Percentiles rank a stretch among this genome's conserved stretches.
These are phyloP conservation scores for Brassica hybrid DNA, from an alignment of 441 rosid species.

Conservation along the genomic window DNA sequence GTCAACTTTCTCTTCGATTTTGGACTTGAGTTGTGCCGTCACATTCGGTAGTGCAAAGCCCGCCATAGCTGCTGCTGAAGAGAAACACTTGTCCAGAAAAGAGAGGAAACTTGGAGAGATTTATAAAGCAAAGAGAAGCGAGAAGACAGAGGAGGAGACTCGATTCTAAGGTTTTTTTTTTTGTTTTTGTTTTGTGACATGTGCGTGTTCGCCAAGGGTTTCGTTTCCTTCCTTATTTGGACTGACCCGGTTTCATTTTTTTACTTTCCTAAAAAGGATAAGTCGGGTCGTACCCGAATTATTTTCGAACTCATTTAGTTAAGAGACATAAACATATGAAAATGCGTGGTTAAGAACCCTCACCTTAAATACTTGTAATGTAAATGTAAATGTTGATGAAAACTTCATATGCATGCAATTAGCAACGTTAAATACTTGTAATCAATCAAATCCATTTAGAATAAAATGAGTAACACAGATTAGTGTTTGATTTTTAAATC, in stretches of 20 bases:
- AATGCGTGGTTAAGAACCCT: neutral
- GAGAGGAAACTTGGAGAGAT: neutral
- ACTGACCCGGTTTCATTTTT: neutral
- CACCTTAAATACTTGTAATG: no score
- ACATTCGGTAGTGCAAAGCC: conserved; percentile 44
- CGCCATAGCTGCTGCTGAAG: conserved; percentile 48
- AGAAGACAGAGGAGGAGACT: conserved; percentile 7
- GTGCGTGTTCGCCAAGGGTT: conserved; percentile 26
- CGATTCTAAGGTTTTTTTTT: conserved; percentile 3
- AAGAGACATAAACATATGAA: neutral
- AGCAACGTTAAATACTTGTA: neutral
- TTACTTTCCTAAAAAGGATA: neutral
- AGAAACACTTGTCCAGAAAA: neutral
- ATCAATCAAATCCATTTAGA: neutral
- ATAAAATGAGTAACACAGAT: neutral
- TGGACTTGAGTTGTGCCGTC: conserved; percentile 26
- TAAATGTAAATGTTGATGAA: neutral
- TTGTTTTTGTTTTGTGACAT: neutral
- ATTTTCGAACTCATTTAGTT: neutral
- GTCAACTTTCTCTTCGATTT: conserved; percentile 60
- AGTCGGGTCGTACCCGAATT: neutral
- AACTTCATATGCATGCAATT: neutral
- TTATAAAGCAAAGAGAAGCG: neutral
- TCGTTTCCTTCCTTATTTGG: neutral
- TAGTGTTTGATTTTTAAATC: no score